A percentile compares a stretch with the other conserved stretches of the same genome.
Conservation (phyloP, 352 stramenopile species). For the Peronospora belbahrii region DNA sequence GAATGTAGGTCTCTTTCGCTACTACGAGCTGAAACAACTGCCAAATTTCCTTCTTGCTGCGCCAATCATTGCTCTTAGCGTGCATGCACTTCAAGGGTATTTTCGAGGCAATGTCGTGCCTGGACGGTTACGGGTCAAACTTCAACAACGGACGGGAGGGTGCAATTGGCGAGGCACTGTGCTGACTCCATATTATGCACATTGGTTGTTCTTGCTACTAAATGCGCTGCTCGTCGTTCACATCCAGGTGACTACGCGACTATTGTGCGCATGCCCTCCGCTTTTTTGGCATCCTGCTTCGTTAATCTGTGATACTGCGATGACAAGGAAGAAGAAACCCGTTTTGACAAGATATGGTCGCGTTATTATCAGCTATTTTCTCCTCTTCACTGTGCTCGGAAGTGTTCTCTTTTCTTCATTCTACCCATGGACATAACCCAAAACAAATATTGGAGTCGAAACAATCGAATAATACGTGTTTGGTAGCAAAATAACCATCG, state of each 20-base stretch:
- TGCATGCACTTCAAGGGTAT: constrained; percentile 43
- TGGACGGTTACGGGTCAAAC: neutral
- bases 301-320: constrained; percentile 7
- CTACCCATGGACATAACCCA: constrained; percentile 72
- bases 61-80: constrained; percentile 76
- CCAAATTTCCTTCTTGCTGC: constrained; percentile 91
- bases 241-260: constrained; percentile 81
- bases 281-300: constrained; percentile 71
- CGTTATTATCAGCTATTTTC: constrained; percentile 53
- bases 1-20: constrained; percentile 90
- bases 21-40: constrained; percentile 91
- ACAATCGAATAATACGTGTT: constrained; percentile 18
- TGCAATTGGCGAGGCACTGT: constrained; percentile 10
- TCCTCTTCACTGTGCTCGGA: constrained; percentile 63
- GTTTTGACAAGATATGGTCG: constrained; percentile 18
- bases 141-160: constrained; percentile 1
- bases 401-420: constrained; percentile 68
- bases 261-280: constrained; percentile 65
- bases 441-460: constrained; percentile 5
- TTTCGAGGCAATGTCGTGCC: constrained; percentile 24
- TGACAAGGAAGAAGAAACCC: constrained; percentile 5
- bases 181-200: constrained; percentile 49
- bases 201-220: constrained; percentile 69
- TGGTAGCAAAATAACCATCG: constrained; percentile 17
- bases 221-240: constrained; percentile 76